These are phyloP conservation scores for Penicillium simplicissimum DNA, from an alignment of 495 filamentous ascomycete genomes.

Conservation along the genomic window DNA sequence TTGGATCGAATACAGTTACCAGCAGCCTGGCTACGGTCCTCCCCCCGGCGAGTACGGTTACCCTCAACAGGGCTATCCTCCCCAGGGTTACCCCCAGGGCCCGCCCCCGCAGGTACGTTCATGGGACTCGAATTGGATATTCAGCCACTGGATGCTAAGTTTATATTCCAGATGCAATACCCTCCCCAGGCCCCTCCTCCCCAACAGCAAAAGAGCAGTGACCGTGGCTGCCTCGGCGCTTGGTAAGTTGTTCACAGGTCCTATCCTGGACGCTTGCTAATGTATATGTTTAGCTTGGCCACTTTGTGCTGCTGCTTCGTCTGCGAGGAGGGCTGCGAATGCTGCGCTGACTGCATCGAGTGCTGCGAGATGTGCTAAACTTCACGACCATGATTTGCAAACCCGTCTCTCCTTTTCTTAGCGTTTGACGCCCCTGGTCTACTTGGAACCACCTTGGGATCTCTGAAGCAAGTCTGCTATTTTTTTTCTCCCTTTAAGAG, in stretches of 20 bases:
- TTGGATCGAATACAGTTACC: conserved; percentile 10
- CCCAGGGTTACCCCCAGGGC: conserved; percentile 18
- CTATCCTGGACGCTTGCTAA: conserved; percentile 14
- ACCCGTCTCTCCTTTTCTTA: conserved; percentile 24
- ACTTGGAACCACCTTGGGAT: too few species aligned
- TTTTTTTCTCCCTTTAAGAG: too few species aligned
- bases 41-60: conserved; percentile 9
- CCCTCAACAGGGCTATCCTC: conserved; percentile 21
- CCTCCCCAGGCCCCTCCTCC: conserved; percentile 30
- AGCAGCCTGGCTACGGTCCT: conserved; percentile 8
- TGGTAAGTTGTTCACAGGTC: conserved; percentile 45
- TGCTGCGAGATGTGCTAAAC: conserved; percentile 59
- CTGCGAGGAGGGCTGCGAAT: conserved; percentile 76
- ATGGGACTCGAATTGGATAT: neutral
- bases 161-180: conserved; percentile 11
- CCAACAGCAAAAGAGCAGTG: conserved; percentile 44
- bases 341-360: conserved; percentile 70
- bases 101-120: conserved; percentile 14
- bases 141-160: neutral
- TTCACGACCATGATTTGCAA: conserved; percentile 20
- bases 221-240: conserved; percentile 61
- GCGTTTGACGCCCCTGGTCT: conserved; percentile 18
- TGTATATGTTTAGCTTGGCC: conserved; percentile 51
- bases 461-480: too few species aligned
- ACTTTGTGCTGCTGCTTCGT: conserved; percentile 77